These are phyloP conservation scores for Clohesyomyces aquaticus DNA, from an alignment of 495 filamentous ascomycete species.

Conservation along the genomic window DNA sequence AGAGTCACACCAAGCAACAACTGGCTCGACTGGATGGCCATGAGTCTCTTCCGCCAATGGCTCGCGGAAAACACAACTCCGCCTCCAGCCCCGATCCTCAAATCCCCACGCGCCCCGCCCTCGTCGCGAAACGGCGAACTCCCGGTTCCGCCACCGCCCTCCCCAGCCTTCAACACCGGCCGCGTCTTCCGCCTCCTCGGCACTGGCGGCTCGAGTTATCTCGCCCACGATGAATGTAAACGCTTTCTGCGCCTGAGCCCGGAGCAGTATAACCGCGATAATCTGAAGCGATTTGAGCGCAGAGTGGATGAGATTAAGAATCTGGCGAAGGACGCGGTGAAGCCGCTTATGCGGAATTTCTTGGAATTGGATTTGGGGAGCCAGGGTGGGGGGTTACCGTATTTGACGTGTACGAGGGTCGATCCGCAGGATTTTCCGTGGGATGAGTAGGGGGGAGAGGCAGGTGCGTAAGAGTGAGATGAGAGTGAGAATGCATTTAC, in stretches of 20 bases:
- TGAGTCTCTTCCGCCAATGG: slow-evolving; percentile 87
- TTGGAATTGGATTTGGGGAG: slow-evolving; percentile 69
- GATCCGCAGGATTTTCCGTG: slow-evolving; percentile 81
- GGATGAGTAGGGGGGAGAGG: no score
- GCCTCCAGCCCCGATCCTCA: slow-evolving; percentile 52
- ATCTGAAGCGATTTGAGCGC: slow-evolving; percentile 77
- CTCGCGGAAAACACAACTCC: slow-evolving; percentile 83
- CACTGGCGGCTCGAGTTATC: slow-evolving; percentile 63
- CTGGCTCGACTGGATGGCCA: slow-evolving; percentile 85
- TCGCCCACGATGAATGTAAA: slow-evolving; percentile 84
- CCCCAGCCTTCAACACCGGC: slow-evolving; percentile 57
- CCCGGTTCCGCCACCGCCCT: slow-evolving; percentile 26
- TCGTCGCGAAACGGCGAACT: slow-evolving; percentile 29
- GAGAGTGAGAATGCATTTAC: no score
- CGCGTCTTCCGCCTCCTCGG: slow-evolving; percentile 75
- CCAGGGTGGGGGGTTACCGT: slow-evolving; percentile 58
- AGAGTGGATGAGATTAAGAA: slow-evolving; percentile 84
- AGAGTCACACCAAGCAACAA: slow-evolving; percentile 74
- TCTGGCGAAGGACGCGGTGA: slow-evolving; percentile 78
- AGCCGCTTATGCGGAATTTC: slow-evolving; percentile 81
- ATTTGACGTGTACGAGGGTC: slow-evolving; percentile 79
- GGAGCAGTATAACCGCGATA: slow-evolving; percentile 73
- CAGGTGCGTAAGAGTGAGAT: no score
- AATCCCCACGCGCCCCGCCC: slow-evolving; percentile 33
- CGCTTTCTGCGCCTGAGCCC: slow-evolving; percentile 77